These are phyloP conservation scores for Neovahlkampfia damariscottae DNA, from an alignment of 78 protist species.

Conservation along the genomic window DNA sequence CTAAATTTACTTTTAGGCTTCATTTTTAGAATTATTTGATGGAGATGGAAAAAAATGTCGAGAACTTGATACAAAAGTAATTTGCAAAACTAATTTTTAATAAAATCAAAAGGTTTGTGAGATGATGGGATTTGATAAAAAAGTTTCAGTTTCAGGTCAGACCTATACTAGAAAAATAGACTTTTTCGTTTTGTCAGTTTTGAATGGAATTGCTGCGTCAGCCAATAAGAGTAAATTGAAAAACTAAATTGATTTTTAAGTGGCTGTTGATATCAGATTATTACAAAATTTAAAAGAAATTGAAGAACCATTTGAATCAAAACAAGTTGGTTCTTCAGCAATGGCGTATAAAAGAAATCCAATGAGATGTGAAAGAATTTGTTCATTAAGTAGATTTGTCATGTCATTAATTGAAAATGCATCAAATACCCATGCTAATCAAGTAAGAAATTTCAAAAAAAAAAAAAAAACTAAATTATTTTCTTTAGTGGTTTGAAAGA, in stretches of 20 bases:
- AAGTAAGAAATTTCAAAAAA: no score
- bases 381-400: slow-evolving; percentile 28
- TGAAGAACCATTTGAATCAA: slow-evolving; percentile 47
- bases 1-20: no score
- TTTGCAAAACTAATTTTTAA: no score
- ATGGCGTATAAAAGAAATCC: slow-evolving; percentile 65
- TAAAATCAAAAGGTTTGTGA: slow-evolving; percentile 13
- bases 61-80: no score
- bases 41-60: slow-evolving; percentile 33
- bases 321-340: slow-evolving; percentile 45
- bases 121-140: slow-evolving; percentile 23
- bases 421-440: slow-evolving; percentile 19
- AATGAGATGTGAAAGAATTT: slow-evolving; percentile 45
- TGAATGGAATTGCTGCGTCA: not conserved
- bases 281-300: slow-evolving; percentile 37
- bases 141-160: slow-evolving; percentile 29
- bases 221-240: slow-evolving; percentile 44
- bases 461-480: no score
- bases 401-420: slow-evolving; percentile 22
- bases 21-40: slow-evolving; percentile 36
- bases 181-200: not conserved
- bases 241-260: no score
- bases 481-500: slow-evolving; percentile 58
- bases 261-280: slow-evolving; percentile 49
- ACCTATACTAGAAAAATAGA: slow-evolving; percentile 45